A percentile compares a stretch with the other conserved stretches of the same genome.
Evolutionary conservation across 768 basidiomycete species (phyloP).

Genomic region (Kwoniella botswanensis): DNA sequence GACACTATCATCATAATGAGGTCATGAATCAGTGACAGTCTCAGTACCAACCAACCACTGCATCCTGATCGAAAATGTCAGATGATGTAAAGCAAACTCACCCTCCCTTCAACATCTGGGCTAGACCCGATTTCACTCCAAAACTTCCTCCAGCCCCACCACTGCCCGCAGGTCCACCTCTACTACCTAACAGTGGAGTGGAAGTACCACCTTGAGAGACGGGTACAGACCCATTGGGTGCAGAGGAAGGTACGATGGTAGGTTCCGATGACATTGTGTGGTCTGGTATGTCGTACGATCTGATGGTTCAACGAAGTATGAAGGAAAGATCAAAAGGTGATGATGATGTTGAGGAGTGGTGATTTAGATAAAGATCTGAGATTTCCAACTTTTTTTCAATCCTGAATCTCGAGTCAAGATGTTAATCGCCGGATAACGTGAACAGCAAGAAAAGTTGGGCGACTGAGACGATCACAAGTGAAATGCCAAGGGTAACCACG

Average conservation of each 20-base stretch:
- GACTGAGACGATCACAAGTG: not conserved
- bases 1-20: conserved; percentile 32
- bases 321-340: too few relatives aligned
- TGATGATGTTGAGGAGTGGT: too few relatives aligned
- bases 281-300: not conserved
- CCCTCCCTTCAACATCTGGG: conserved; percentile 86
- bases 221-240: conserved; percentile 28
- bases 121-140: conserved; percentile 84
- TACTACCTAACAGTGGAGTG: conserved; percentile 39
- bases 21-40: too few relatives aligned
- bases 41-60: not conserved
- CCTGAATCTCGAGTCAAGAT: not conserved
- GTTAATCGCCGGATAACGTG: conserved; percentile 8
- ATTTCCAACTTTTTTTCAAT: not conserved
- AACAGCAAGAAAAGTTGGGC: not conserved
- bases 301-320: not conserved
- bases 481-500: too few relatives aligned
- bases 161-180: conserved; percentile 26
- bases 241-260: conserved; percentile 49
- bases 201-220: conserved; percentile 31
- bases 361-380: too few relatives aligned
- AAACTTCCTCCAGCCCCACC: conserved; percentile 53
- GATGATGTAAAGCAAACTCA: conserved; percentile 9
- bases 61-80: too few relatives aligned
- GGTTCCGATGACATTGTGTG: conserved; percentile 41